Evolutionary conservation across 2,329 filamentous ascomycete species (phyloP).

Genomic region (Xylariales sp.): DNA sequence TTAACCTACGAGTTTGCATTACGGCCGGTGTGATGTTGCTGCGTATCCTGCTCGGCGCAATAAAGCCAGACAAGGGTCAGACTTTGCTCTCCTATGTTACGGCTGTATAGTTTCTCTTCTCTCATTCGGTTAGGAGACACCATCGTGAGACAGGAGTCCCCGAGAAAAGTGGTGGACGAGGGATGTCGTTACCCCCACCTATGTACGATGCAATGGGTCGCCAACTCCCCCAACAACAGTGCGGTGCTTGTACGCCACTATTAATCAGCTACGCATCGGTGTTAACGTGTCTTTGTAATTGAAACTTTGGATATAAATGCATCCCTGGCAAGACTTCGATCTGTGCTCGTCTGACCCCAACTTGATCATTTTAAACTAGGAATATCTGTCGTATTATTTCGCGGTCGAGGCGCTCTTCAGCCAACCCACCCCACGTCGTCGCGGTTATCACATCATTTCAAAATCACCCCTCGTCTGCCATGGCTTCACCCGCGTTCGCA

Average conservation of each 20-base stretch:
- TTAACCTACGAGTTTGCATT: too few relatives aligned
- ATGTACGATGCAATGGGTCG: not conserved
- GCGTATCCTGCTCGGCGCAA: too few relatives aligned
- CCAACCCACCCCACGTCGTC: not conserved
- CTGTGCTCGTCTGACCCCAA: not conserved
- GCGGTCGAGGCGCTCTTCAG: not conserved
- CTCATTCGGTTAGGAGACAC: too few relatives aligned
- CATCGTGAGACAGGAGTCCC: not conserved
- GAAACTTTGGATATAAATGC: too few relatives aligned
- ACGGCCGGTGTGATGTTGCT: too few relatives aligned
- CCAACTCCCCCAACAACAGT: not conserved
- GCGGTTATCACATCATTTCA: not conserved
- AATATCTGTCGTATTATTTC: not conserved
- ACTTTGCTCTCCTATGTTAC: too few relatives aligned
- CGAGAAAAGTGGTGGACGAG: constrained; percentile 3
- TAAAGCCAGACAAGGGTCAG: too few relatives aligned
- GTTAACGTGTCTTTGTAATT: not conserved
- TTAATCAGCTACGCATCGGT: not conserved
- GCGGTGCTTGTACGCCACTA: not conserved
- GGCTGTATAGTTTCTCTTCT: too few relatives aligned
- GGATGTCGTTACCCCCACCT: constrained; percentile 1
- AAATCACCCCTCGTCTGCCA: not conserved
- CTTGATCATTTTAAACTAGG: not conserved
- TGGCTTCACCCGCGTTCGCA: not conserved
- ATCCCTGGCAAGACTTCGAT: too few relatives aligned